A percentile compares a stretch with the other conserved stretches of the same genome.
phyloP scores from a whole-genome alignment of 192 early-diverging fungal species.

The Backusella parvicylindrica region DNA sequence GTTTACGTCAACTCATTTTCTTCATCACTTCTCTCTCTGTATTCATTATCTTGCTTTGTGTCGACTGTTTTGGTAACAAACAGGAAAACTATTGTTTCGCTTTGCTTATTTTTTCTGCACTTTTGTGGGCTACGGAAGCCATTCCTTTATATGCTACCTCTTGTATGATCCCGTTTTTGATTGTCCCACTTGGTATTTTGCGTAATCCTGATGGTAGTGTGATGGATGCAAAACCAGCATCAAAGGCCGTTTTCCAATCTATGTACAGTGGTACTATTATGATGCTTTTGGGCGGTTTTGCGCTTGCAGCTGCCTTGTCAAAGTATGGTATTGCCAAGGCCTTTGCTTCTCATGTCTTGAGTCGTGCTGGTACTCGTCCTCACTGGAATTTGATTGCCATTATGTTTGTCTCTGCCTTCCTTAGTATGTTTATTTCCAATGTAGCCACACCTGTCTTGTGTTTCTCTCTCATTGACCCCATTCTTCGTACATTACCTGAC shows the following conservation, averaged over 20 bases:
- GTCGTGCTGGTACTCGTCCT: constrained; percentile 65
- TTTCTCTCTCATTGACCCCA: constrained; percentile 68
- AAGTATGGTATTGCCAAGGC: constrained; percentile 75
- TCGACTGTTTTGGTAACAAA: constrained; percentile 58
- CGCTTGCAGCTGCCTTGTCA: constrained; percentile 69
- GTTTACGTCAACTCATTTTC: constrained; percentile 25
- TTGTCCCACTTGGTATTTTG: constrained; percentile 62
- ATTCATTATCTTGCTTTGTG: constrained; percentile 55
- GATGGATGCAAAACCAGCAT: constrained; percentile 40
- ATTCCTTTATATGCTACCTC: constrained; percentile 73
- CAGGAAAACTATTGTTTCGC: constrained; percentile 88
- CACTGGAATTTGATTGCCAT: constrained; percentile 64
- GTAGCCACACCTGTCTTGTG: constrained; percentile 78
- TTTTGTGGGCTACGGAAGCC: constrained; percentile 85
- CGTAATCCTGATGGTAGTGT: constrained; percentile 39
- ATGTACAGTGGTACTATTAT: constrained; percentile 80
- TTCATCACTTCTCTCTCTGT: constrained; percentile 48
- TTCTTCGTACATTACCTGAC: constrained; percentile 64
- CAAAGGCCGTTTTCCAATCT: constrained; percentile 63
- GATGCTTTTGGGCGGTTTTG: constrained; percentile 73
- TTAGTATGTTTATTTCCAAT: constrained; percentile 81
- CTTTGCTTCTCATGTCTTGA: constrained; percentile 58
- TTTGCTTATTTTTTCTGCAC: constrained; percentile 75
- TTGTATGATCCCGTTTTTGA: constrained; percentile 62
- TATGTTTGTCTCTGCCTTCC: constrained; percentile 73